These are phyloP conservation scores for Chytriomyces sp. DNA, from an alignment of 192 early-diverging fungal genomes.

Conservation along the genomic window DNA sequence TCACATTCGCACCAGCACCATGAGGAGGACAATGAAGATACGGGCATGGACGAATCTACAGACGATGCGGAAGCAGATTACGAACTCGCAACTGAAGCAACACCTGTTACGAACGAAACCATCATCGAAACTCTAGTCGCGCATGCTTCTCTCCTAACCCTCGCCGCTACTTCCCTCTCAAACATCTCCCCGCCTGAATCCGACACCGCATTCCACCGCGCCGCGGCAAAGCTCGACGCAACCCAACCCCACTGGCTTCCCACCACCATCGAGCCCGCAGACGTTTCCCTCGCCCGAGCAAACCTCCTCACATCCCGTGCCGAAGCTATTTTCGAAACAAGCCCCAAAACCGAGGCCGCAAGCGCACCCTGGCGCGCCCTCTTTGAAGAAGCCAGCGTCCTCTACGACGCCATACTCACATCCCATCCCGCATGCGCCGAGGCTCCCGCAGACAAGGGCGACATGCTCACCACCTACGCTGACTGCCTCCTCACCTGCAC, in stretches of 20 bases:
- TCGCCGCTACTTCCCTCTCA: constrained; percentile 23
- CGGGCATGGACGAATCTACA: not conserved
- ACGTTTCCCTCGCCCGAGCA: constrained; percentile 32
- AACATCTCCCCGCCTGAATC: constrained; percentile 17
- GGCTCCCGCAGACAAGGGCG: constrained; percentile 45
- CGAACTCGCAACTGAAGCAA: constrained; percentile 19
- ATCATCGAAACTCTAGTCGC: constrained; percentile 48
- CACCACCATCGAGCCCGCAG: constrained; percentile 6
- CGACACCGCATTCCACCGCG: constrained; percentile 17
- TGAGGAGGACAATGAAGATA: not conserved
- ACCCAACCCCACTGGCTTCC: not conserved
- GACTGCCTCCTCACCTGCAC: constrained; percentile 27
- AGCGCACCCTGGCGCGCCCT: not conserved
- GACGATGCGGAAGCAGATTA: constrained; percentile 22
- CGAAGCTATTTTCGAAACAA: constrained; percentile 25
- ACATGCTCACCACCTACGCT: constrained; percentile 38
- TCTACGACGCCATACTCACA: constrained; percentile 27
- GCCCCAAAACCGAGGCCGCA: constrained; percentile 14
- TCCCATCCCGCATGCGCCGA: constrained; percentile 35
- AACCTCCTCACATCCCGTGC: constrained; percentile 32
- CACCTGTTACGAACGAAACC: constrained; percentile 19
- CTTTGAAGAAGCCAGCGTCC: constrained; percentile 29
- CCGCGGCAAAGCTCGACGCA: constrained; percentile 26
- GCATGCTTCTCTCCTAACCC: constrained; percentile 36
- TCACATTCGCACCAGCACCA: not conserved